These are phyloP conservation scores for Heliophila coronopifolia DNA, from an alignment of 441 rosid species.

Conservation along the genomic window DNA sequence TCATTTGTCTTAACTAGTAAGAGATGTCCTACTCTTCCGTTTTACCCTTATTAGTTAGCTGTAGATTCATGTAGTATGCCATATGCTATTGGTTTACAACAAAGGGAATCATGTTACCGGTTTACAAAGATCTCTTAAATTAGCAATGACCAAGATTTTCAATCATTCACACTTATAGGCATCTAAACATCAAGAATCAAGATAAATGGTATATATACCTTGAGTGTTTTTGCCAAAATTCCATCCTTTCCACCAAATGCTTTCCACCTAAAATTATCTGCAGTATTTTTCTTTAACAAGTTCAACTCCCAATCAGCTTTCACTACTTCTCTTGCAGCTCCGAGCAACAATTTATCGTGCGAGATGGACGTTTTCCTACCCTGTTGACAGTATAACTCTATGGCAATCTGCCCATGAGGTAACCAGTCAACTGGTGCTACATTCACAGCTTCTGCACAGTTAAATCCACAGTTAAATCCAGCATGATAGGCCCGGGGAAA, in stretches of 20 bases:
- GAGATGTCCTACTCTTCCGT: not conserved
- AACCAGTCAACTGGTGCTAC: conserved; percentile 99
- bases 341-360: conserved; percentile 93
- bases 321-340: conserved; percentile 99
- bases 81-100: conserved; percentile 5
- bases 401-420: conserved; percentile 93
- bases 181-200: conserved; percentile 13
- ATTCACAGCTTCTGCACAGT: conserved; percentile 99
- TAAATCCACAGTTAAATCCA: conserved; percentile 94
- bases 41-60: conserved; percentile 6
- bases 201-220: conserved; percentile 45
- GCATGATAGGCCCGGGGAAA: conserved; percentile 99
- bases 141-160: not conserved
- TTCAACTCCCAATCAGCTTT: conserved; percentile 94
- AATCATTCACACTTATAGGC: not conserved
- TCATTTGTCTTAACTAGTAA: not conserved
- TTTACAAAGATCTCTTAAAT: conserved; percentile 3
- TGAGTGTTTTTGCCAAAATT: conserved; percentile 68
- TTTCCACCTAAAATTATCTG: conserved; percentile 82
- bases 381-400: conserved; percentile 83
- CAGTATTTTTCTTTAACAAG: conserved; percentile 68
- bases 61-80: not conserved
- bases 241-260: conserved; percentile 83
- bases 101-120: not conserved
- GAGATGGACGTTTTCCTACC: conserved; percentile 94